phyloP scores from a whole-genome alignment of 139 green algal genomes.

The Coccomyxa sp. region DNA sequence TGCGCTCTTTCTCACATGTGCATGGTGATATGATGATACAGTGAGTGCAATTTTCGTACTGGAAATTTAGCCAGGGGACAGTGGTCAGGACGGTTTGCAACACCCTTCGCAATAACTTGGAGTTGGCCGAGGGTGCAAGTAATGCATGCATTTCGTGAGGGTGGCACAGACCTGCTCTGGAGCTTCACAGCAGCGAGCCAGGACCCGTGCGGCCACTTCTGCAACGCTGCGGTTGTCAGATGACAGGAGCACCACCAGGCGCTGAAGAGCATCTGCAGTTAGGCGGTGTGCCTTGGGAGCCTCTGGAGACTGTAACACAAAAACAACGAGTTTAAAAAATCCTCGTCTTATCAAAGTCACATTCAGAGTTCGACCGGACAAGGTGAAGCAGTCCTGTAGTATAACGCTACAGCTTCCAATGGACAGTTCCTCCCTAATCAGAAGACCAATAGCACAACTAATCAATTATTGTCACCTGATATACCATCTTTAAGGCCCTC shows the following conservation, averaged over 20 bases:
- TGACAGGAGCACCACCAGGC: conserved; percentile 40
- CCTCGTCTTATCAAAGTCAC: too few relatives aligned
- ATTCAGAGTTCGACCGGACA: not conserved
- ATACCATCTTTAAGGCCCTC: conserved; percentile 58
- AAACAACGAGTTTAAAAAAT: not conserved
- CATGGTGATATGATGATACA: too few relatives aligned
- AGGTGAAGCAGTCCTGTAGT: not conserved
- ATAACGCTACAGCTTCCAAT: not conserved
- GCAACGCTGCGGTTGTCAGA: conserved; percentile 19
- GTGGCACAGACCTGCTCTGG: conserved; percentile 18
- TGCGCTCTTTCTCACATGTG: too few relatives aligned
- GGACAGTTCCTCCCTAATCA: too few relatives aligned
- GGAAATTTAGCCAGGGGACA: too few relatives aligned
- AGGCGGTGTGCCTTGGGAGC: conserved; percentile 27
- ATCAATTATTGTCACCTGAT: conserved; percentile 22
- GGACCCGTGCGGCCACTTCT: conserved; percentile 38
- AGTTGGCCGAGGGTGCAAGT: too few relatives aligned
- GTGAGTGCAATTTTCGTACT: too few relatives aligned
- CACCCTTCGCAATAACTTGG: too few relatives aligned
- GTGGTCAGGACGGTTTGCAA: too few relatives aligned
- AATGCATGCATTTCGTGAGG: not conserved
- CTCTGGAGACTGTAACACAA: conserved; percentile 19
- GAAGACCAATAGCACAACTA: not conserved
- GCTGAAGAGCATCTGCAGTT: conserved; percentile 23
- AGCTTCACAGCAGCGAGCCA: conserved; percentile 50